A percentile compares a stretch with the other conserved stretches of the same genome.
Evolutionary conservation across 352 stramenopile genomes (phyloP).

Genomic region (Blastocystis sp.): DNA sequence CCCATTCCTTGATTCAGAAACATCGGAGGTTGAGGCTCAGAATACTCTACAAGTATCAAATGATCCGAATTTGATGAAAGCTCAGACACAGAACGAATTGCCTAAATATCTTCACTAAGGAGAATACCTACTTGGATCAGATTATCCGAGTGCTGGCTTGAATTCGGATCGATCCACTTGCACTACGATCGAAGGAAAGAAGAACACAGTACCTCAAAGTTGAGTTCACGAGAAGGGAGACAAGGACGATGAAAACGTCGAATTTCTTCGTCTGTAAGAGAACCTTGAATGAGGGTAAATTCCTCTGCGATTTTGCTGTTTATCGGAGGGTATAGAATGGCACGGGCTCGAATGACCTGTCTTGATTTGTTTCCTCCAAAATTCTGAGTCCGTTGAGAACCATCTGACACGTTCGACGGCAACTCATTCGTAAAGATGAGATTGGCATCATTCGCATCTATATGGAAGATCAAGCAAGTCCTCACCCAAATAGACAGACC

Average conservation of each 20-base stretch:
- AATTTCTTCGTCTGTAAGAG: slow-evolving; percentile 3
- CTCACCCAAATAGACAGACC: slow-evolving; percentile 16
- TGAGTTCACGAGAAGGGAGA: slow-evolving; percentile 6
- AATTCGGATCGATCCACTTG: not conserved
- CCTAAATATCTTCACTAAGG: not conserved
- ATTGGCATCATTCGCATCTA: slow-evolving; percentile 48
- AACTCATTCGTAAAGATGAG: slow-evolving; percentile 31
- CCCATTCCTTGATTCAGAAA: slow-evolving; percentile 51
- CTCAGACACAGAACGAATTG: slow-evolving; percentile 18
- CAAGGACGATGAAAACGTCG: slow-evolving; percentile 19
- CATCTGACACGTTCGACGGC: not conserved
- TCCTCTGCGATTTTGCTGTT: slow-evolving; percentile 48
- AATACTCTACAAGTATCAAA: slow-evolving; percentile 44
- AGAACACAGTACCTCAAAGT: not conserved
- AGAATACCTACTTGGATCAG: not conserved
- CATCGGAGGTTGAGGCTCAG: slow-evolving; percentile 16
- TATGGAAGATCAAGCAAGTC: not conserved
- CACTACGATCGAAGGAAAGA: not conserved
- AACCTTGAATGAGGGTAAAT: not conserved
- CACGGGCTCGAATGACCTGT: not conserved
- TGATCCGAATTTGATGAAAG: slow-evolving; percentile 7
- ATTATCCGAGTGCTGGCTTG: not conserved
- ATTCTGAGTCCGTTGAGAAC: not conserved
- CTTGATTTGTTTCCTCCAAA: not conserved
- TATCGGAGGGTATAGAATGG: slow-evolving; percentile 37